Evolutionary conservation across 2,329 filamentous ascomycete species (phyloP).

Genomic region (Iodosphaeria phyllophila): DNA sequence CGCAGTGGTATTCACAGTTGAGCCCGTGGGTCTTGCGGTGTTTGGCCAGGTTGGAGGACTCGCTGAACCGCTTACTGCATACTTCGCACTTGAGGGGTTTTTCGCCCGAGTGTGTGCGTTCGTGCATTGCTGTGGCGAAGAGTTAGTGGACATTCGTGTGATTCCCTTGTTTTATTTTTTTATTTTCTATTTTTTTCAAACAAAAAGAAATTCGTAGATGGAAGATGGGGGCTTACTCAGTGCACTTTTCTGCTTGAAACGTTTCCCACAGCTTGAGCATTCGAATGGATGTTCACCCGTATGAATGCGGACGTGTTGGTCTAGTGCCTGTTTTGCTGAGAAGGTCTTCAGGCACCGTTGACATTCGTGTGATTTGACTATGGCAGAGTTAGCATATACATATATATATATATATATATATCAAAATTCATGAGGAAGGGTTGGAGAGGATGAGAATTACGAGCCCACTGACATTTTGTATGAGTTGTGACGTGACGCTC

Average conservation of each 20-base stretch:
- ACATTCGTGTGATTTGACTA: conserved; percentile 42
- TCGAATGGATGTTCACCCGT: conserved; percentile 45
- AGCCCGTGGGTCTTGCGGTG: conserved; percentile 42
- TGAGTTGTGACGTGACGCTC: conserved; percentile 14
- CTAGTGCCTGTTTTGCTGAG: conserved; percentile 48
- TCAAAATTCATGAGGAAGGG: no score
- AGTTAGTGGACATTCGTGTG: background rate
- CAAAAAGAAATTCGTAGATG: background rate
- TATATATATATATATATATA: background rate
- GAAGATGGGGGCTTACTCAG: conserved; percentile 28
- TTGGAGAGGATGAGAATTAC: background rate
- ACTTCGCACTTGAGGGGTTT: conserved; percentile 41
- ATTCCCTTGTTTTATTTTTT: background rate
- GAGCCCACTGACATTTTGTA: conserved; percentile 13
- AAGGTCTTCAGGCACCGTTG: conserved; percentile 35
- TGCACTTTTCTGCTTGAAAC: conserved; percentile 49
- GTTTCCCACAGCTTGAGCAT: conserved; percentile 35
- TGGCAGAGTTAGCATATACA: conserved; percentile 5
- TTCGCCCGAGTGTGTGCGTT: conserved; percentile 44
- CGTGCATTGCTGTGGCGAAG: conserved; percentile 39
- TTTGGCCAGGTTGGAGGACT: conserved; percentile 49
- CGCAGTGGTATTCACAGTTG: conserved; percentile 30
- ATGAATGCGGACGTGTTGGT: conserved; percentile 49
- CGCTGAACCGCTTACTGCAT: conserved; percentile 40
- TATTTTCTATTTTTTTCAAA: background rate